phyloP scores from a whole-genome alignment of 1,284 basidiomycete genomes.

The Trametes pubescens region DNA sequence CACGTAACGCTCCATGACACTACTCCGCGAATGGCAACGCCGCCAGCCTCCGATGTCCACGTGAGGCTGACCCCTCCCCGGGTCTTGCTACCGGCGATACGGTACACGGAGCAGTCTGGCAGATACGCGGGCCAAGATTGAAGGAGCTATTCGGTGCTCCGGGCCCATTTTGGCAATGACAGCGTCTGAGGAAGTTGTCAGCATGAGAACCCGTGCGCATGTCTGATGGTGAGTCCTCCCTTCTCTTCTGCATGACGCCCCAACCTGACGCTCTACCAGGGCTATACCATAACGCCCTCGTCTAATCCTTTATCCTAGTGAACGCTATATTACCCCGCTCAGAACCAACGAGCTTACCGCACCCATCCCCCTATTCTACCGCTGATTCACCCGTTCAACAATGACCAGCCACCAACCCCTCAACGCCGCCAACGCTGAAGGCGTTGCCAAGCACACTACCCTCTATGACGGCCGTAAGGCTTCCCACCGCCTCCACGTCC shows the following conservation, averaged over 20 bases:
- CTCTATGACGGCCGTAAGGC: constrained; percentile 44
- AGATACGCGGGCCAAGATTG: constrained; percentile 1
- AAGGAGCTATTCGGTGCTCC: constrained; percentile 1
- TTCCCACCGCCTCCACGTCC: constrained; percentile 48
- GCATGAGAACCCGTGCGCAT: constrained; percentile 17
- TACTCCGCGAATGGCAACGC: background rate
- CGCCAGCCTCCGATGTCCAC: constrained; percentile 13
- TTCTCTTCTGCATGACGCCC: constrained; percentile 26
- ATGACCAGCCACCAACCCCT: constrained; percentile 19
- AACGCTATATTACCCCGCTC: constrained; percentile 26
- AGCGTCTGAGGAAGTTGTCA: constrained; percentile 12
- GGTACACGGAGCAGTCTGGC: constrained; percentile 8
- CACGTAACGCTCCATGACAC: background rate
- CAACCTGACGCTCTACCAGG: constrained; percentile 16
- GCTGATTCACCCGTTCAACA: background rate
- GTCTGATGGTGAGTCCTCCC: constrained; percentile 21
- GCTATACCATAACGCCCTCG: constrained; percentile 20
- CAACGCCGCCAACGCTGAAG: constrained; percentile 31
- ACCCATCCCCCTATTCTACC: background rate
- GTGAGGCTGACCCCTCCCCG: constrained; percentile 19
- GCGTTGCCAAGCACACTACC: constrained; percentile 25
- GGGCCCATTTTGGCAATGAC: constrained; percentile 11
- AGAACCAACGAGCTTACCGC: background rate
- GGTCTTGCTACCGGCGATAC: constrained; percentile 9
- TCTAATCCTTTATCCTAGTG: constrained; percentile 25